Conservation (phyloP, 371 early-diverging fungal species). For the Batrachochytrium dendrobatidis region DNA sequence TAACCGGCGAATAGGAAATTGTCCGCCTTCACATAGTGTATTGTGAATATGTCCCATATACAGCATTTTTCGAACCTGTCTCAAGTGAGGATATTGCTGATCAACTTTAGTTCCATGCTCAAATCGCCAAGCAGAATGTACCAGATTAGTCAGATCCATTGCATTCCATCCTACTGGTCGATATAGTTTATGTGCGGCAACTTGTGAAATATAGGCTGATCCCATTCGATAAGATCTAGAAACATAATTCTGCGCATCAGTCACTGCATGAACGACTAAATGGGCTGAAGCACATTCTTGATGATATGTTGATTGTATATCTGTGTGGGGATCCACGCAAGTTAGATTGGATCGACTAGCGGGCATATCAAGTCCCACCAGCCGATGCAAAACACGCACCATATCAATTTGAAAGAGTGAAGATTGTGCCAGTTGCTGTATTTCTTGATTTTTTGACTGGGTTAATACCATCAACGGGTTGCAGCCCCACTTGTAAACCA, state of each 20-base stretch:
- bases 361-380: too few relatives aligned
- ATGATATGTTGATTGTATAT: background rate
- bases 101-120: background rate
- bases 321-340: too few relatives aligned
- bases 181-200: too few relatives aligned
- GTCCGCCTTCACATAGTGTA: background rate
- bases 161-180: too few relatives aligned
- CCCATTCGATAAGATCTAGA: background rate
- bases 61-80: background rate
- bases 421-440: background rate
- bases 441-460: background rate
- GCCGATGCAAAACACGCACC: background rate
- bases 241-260: background rate
- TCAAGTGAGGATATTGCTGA: background rate
- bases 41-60: slow-evolving; percentile 2
- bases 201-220: background rate
- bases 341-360: too few relatives aligned
- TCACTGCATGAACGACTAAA: background rate
- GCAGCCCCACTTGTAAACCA: background rate
- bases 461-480: background rate
- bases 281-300: background rate
- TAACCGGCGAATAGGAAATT: background rate
- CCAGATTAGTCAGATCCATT: too few relatives aligned
- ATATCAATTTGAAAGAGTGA: background rate
- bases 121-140: background rate